A percentile compares a stretch with the other conserved stretches of the same genome.
Conservation (phyloP, 2,329 filamentous ascomycete genomes). For the Torrubiella hemipterigena region DNA sequence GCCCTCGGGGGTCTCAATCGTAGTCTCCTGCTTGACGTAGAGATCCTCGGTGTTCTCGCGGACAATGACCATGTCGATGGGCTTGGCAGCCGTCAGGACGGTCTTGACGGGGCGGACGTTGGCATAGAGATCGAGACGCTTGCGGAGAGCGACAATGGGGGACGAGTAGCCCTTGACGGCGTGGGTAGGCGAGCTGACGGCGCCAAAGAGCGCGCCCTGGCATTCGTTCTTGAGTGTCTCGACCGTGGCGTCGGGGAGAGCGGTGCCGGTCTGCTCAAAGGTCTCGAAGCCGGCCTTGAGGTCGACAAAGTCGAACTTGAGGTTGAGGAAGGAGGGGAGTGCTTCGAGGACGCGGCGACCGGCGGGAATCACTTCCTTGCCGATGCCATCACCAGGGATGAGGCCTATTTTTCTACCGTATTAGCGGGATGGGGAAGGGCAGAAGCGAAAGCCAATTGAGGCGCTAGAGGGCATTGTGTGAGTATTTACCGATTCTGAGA, state of each 20-base stretch:
- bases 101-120: conserved; percentile 96
- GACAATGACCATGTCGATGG: conserved; percentile 94
- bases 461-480: background rate
- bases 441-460: conserved; percentile 1
- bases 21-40: conserved; percentile 94
- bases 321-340: conserved; percentile 75
- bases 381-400: conserved; percentile 96
- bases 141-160: conserved; percentile 92
- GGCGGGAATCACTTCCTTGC: conserved; percentile 93
- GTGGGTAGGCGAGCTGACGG: conserved; percentile 81
- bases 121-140: conserved; percentile 88
- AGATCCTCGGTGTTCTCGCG: conserved; percentile 98
- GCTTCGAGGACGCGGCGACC: conserved; percentile 87
- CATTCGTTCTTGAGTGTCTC: conserved; percentile 82
- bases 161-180: conserved; percentile 92
- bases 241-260: conserved; percentile 83
- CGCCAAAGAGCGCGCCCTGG: conserved; percentile 91
- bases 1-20: conserved; percentile 59
- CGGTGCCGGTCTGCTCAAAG: conserved; percentile 80
- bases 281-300: conserved; percentile 88
- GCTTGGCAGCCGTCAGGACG: conserved; percentile 45
- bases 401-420: conserved; percentile 48
- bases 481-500: conserved; percentile 25
- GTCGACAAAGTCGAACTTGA: conserved; percentile 90
- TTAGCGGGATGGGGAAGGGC: background rate